A percentile compares a stretch with the other conserved stretches of the same genome.
phyloP scores from a whole-genome alignment of 768 basidiomycete genomes.

The Sistotremastrum suecicum region DNA sequence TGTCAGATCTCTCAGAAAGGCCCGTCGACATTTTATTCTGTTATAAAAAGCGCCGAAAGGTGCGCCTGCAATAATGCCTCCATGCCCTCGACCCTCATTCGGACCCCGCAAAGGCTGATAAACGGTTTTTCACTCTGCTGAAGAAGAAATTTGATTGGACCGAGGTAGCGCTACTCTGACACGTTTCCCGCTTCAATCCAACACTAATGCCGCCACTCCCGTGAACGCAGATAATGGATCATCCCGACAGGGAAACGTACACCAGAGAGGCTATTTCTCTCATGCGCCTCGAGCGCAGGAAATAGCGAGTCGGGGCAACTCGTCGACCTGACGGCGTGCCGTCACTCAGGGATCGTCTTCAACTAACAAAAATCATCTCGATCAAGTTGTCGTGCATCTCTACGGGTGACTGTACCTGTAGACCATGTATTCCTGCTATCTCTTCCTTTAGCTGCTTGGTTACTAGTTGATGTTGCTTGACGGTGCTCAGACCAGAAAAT shows the following conservation, averaged over 20 bases:
- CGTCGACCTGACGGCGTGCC: too few relatives aligned
- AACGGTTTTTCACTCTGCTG: slow-evolving; percentile 67
- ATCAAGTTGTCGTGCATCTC: background rate
- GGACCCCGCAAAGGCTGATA: slow-evolving; percentile 51
- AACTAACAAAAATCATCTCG: slow-evolving; percentile 17
- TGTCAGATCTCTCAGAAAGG: slow-evolving; percentile 37
- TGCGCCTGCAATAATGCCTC: slow-evolving; percentile 13
- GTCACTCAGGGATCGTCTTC: slow-evolving; percentile 24
- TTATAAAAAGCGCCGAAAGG: slow-evolving; percentile 90
- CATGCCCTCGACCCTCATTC: background rate
- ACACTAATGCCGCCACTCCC: background rate
- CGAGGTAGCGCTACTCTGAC: slow-evolving; percentile 28
- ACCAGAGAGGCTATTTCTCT: slow-evolving; percentile 53
- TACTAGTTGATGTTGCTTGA: slow-evolving; percentile 91
- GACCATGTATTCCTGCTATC: slow-evolving; percentile 81
- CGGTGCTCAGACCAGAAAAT: slow-evolving; percentile 73
- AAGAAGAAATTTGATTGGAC: slow-evolving; percentile 67
- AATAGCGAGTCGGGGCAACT: background rate
- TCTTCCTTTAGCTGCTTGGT: slow-evolving; percentile 78
- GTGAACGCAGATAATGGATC: slow-evolving; percentile 39
- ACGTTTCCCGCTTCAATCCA: background rate
- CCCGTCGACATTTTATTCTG: slow-evolving; percentile 56
- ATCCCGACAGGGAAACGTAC: slow-evolving; percentile 45
- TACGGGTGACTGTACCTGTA: slow-evolving; percentile 54
- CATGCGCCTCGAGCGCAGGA: slow-evolving; percentile 27